phyloP scores from a whole-genome alignment of 2,329 filamentous ascomycete species.

The Microdochium trichocladiopsis region DNA sequence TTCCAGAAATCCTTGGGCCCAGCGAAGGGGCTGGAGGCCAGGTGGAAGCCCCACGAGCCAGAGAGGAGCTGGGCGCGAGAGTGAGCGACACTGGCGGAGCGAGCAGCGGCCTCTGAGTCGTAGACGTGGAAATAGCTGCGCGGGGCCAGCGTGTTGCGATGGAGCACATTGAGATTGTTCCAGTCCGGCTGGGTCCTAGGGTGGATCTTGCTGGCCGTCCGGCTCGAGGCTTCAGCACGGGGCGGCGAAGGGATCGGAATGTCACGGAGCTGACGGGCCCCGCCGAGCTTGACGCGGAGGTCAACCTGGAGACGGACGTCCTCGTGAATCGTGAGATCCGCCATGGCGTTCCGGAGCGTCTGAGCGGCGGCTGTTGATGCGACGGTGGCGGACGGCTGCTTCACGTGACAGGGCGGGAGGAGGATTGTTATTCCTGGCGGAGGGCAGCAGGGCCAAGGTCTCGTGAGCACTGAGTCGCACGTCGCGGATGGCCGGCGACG shows the following conservation, averaged over 20 bases:
- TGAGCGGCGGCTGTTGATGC: not conserved
- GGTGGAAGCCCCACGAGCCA: conserved; percentile 46
- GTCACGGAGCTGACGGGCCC: not conserved
- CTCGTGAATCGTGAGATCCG: not conserved
- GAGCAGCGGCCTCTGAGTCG: conserved; percentile 37
- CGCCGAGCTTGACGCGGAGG: not conserved
- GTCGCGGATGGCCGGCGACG: no score
- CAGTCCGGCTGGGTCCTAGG: conserved; percentile 39
- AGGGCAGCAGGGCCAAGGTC: no score
- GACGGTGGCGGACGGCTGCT: not conserved
- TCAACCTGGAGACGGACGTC: not conserved
- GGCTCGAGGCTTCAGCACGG: not conserved
- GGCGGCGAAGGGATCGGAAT: not conserved
- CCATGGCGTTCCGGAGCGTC: not conserved
- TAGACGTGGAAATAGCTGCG: conserved; percentile 51
- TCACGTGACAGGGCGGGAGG: not conserved
- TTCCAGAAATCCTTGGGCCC: conserved; percentile 34
- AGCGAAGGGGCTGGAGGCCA: conserved; percentile 35
- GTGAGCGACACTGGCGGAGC: conserved; percentile 29
- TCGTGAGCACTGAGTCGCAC: no score
- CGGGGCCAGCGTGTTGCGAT: conserved; percentile 50
- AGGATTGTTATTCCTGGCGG: not conserved
- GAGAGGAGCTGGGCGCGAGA: conserved; percentile 38
- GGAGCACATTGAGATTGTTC: conserved; percentile 53
- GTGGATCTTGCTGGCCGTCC: not conserved